Conservation (phyloP, 345 rosid species). For the Salix purpurea region DNA sequence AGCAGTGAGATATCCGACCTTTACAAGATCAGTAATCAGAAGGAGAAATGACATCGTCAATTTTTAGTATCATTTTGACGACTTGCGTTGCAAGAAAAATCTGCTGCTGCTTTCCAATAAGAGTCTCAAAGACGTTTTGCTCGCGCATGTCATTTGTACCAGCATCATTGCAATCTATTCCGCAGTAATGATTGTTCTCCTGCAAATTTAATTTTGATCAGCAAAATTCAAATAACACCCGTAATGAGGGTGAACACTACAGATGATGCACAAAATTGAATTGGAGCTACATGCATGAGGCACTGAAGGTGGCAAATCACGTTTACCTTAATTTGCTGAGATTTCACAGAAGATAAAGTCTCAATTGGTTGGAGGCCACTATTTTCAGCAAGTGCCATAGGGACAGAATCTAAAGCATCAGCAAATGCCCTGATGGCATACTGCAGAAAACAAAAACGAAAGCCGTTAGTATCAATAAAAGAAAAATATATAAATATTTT, state of each 20-base stretch:
- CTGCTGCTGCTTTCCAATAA: slow-evolving; percentile 97
- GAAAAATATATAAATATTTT: not conserved
- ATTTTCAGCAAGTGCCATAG: slow-evolving; percentile 98
- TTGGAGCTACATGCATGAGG: not conserved
- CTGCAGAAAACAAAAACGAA: slow-evolving; percentile 34
- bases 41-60: slow-evolving; percentile 91
- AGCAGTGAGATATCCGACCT: not conserved
- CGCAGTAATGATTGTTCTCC: slow-evolving; percentile 76
- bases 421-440: slow-evolving; percentile 91
- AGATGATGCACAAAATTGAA: not conserved
- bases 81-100: slow-evolving; percentile 96
- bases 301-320: not conserved
- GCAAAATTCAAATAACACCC: not conserved
- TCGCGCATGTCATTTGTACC: slow-evolving; percentile 96
- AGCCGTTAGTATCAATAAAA: not conserved
- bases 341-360: slow-evolving; percentile 86
- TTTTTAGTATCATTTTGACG: slow-evolving; percentile 93
- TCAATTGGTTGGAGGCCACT: slow-evolving; percentile 96
- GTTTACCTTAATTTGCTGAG: slow-evolving; percentile 82
- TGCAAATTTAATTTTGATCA: slow-evolving; percentile 23
- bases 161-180: slow-evolving; percentile 90
- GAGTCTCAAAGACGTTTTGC: slow-evolving; percentile 87
- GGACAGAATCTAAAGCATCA: slow-evolving; percentile 81
- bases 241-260: not conserved
- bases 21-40: slow-evolving; percentile 47